phyloP scores from a whole-genome alignment of 768 basidiomycete species.

The Tephrocybe rancida region DNA sequence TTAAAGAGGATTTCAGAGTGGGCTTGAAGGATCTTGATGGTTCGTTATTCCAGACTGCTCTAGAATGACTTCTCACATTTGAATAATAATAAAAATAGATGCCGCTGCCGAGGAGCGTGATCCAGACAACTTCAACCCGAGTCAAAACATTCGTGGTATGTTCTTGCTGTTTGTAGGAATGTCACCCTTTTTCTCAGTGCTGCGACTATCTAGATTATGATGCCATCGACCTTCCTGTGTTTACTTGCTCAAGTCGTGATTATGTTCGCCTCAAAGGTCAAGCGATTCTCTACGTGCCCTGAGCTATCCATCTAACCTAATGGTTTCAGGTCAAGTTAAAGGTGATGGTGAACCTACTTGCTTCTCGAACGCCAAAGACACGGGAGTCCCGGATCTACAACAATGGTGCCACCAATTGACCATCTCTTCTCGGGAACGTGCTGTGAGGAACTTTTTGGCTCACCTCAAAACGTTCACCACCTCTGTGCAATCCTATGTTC shows the following conservation, averaged over 20 bases:
- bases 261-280: conserved; percentile 58
- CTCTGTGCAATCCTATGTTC: conserved; percentile 48
- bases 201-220: conserved; percentile 48
- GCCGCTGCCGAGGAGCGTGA: conserved; percentile 58
- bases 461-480: conserved; percentile 52
- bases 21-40: conserved; percentile 65
- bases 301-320: background rate
- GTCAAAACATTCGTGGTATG: conserved; percentile 48
- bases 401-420: conserved; percentile 61
- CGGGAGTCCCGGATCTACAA: conserved; percentile 58
- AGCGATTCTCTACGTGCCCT: background rate
- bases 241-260: conserved; percentile 62
- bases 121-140: conserved; percentile 59
- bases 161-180: background rate
- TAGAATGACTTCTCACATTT: background rate
- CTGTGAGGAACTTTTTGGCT: conserved; percentile 43
- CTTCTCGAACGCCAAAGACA: conserved; percentile 54
- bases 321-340: conserved; percentile 51
- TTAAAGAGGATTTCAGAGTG: conserved; percentile 61
- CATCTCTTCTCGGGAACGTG: conserved; percentile 50
- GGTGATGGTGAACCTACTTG: conserved; percentile 62
- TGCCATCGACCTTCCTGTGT: conserved; percentile 62
- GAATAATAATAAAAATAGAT: conserved; percentile 42
- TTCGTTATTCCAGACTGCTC: conserved; percentile 21
- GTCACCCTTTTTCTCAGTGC: background rate